phyloP scores from a whole-genome alignment of 768 basidiomycete genomes.

The Jaapia argillacea region DNA sequence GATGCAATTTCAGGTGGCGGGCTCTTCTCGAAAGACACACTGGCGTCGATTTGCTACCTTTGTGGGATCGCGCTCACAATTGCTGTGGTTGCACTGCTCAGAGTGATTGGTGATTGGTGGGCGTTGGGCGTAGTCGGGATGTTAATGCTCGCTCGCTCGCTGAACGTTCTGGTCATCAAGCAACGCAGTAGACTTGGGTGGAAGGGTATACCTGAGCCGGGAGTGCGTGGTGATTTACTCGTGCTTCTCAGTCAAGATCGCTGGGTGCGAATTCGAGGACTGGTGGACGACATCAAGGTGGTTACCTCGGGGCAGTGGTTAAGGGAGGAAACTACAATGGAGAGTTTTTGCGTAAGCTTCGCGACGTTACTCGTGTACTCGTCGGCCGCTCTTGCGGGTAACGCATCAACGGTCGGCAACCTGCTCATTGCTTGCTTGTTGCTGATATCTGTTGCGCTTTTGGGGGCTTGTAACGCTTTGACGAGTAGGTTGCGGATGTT shows the following conservation, averaged over 20 bases:
- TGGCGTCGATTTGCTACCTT: constrained; percentile 1
- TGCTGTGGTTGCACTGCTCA: constrained; percentile 1
- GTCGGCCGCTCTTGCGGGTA: background rate
- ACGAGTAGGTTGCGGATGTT: background rate
- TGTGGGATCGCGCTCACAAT: background rate
- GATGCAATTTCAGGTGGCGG: background rate
- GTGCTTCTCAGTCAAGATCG: background rate
- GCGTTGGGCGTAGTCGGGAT: constrained; percentile 2
- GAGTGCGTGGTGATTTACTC: background rate
- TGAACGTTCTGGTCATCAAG: constrained; percentile 5
- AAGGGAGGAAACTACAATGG: background rate
- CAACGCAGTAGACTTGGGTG: constrained; percentile 3
- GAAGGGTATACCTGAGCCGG: constrained; percentile 4
- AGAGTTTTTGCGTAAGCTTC: background rate
- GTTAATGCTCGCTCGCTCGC: constrained; percentile 4
- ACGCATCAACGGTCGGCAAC: background rate
- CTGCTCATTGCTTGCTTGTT: background rate
- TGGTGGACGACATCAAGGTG: background rate
- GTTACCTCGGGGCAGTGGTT: background rate
- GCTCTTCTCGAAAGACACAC: background rate
- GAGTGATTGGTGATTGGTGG: constrained; percentile 3
- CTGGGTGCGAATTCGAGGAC: background rate
- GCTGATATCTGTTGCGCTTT: background rate
- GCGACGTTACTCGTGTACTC: background rate
- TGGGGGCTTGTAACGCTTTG: background rate